Percentiles rank a stretch among this genome's conserved stretches.
phyloP scores from a whole-genome alignment of 306 rosid genomes.

The Quercus parvula region DNA sequence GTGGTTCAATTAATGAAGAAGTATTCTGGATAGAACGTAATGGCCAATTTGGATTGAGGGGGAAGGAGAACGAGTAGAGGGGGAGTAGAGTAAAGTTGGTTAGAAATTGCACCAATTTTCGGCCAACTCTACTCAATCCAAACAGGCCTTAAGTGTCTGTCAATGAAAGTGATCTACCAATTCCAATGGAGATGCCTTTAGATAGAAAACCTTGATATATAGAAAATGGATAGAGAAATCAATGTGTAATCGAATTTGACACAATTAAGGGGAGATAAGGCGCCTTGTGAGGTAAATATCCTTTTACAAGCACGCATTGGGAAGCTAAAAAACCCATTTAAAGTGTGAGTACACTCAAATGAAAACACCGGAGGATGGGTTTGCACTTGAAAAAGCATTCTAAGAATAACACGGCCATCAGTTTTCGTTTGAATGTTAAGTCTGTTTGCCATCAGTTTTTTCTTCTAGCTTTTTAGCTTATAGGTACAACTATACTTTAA shows the following conservation, averaged over 20 bases:
- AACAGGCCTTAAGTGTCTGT: not conserved
- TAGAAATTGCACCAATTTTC: too few relatives aligned
- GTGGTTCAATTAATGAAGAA: not conserved
- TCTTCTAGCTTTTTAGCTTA: too few relatives aligned
- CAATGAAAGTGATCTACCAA: not conserved
- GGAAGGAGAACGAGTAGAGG: too few relatives aligned
- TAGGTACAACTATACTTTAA: too few relatives aligned
- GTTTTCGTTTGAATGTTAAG: not conserved
- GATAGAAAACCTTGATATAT: not conserved
- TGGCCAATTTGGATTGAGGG: too few relatives aligned
- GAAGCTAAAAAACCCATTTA: not conserved
- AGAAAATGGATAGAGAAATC: not conserved
- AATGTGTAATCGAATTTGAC: not conserved
- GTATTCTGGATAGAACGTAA: not conserved
- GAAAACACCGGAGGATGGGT: not conserved
- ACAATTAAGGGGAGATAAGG: not conserved
- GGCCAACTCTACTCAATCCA: too few relatives aligned
- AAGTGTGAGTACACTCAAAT: not conserved
- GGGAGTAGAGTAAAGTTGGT: too few relatives aligned
- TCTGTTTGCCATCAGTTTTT: too few relatives aligned
- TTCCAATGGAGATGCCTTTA: not conserved
- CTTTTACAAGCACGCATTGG: not conserved
- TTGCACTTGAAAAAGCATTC: not conserved
- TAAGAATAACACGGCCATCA: not conserved
- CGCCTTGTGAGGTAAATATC: not conserved